Evolutionary conservation across 2,329 filamentous ascomycete genomes (phyloP).

Genomic region (Colletotrichum horii): DNA sequence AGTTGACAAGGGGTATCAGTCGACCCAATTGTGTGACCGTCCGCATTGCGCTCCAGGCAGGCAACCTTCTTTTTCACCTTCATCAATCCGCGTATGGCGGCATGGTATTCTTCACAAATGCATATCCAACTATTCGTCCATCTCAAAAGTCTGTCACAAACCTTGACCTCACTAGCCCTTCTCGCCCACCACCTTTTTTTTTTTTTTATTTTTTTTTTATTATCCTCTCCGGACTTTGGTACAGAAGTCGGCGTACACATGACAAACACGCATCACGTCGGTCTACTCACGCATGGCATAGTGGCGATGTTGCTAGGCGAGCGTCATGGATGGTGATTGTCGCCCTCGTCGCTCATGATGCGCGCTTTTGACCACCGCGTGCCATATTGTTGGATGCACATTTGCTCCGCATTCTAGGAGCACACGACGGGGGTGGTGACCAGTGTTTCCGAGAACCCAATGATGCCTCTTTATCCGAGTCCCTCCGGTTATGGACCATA

Average conservation of each 20-base stretch:
- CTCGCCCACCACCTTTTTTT: background rate
- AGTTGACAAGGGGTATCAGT: background rate
- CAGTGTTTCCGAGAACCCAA: background rate
- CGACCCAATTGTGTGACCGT: background rate
- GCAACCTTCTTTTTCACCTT: background rate
- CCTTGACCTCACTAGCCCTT: background rate
- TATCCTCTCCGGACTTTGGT: background rate
- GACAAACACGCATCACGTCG: background rate
- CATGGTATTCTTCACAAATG: constrained; percentile 19
- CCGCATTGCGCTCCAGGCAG: background rate
- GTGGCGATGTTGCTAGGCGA: background rate
- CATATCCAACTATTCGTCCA: constrained; percentile 10
- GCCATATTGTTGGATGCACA: background rate
- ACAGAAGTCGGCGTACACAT: background rate
- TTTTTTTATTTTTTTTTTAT: background rate
- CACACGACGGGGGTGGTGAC: background rate
- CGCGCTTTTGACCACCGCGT: background rate
- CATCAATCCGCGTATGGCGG: background rate
- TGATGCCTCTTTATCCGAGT: background rate
- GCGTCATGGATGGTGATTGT: background rate
- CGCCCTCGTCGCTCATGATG: background rate
- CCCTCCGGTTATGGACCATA: background rate
- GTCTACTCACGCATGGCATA: background rate
- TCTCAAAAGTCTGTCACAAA: background rate
- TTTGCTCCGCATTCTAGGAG: background rate